phyloP scores from a whole-genome alignment of 2,329 filamentous ascomycete species.

The Dothistroma pini region DNA sequence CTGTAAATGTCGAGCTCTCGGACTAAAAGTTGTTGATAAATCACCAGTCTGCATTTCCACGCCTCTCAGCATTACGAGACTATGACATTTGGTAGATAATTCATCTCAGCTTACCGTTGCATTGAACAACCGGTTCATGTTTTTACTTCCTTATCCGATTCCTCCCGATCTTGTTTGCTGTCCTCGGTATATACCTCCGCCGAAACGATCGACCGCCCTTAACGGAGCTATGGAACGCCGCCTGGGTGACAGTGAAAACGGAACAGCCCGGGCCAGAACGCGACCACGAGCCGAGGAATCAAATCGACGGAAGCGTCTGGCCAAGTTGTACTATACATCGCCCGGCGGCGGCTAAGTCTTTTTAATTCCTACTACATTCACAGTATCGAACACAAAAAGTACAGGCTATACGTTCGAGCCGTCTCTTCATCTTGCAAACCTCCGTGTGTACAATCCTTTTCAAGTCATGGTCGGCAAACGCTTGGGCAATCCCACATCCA shows the following conservation, averaged over 20 bases:
- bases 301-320: too few relatives aligned
- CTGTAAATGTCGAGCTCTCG: slow-evolving; percentile 51
- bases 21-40: slow-evolving; percentile 3
- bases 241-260: too few relatives aligned
- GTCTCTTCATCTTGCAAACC: background rate
- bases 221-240: too few relatives aligned
- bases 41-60: background rate
- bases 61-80: background rate
- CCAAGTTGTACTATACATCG: background rate
- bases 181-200: background rate
- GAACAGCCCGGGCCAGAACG: too few relatives aligned
- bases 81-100: background rate
- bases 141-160: background rate
- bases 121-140: background rate
- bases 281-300: background rate
- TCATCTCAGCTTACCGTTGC: background rate
- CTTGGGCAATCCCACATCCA: slow-evolving; percentile 6
- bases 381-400: background rate
- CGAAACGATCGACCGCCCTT: background rate
- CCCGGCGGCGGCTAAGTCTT: background rate
- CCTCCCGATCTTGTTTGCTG: background rate
- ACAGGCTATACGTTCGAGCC: background rate
- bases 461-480: background rate
- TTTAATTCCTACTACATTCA: background rate
- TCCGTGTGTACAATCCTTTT: background rate